Base-by-base conservation (phyloP, 257 asterid species). In the Henckelia pumila region DNA sequence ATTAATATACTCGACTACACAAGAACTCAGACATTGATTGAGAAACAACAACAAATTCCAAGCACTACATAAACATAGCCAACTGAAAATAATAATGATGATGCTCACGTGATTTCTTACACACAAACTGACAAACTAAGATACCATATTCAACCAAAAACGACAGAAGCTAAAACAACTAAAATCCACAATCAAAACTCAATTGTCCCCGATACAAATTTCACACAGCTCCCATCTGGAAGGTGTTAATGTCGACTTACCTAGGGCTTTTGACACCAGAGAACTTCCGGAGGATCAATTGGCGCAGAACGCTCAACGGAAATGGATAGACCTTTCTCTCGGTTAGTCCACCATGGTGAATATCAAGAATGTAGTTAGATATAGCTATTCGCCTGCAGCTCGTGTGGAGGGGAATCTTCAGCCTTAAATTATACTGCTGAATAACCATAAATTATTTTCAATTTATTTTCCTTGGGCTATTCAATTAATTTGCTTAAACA, bases 241-340 rank as follows among this genome's bases (percentile, higher is more conserved):
- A 16, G 55, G 23, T 62, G 57, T 56, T 22, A 21, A 25, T 7
- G 26, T 28, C 13, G 6, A 66, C 81, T 30, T 20, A 84, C 93
- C 88, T 82, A 86, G 91, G 92, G 81, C 21, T 81, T 82, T 63
- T 68, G 70, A 74, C 71, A 69, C 52, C 71, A 63, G 71, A 26
- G 44, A 75, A 67, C 67, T 33, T 44, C 26, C 50, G 73, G 32
- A 35, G 37, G 59, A 57, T 5, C 65, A 58, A 56, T 30, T 53
- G 49, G 49, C 56, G 68, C 28, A 70, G 28, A 14, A 16, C 29
- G 76, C 63, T 60, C 44, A 40, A 7, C 55, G 64, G 76, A 60
- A 55, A 86, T 56, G 22, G 77, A 26, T 32, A 59, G 32, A 63
- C 59, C 70, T 55, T 26, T 35, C 23, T 55, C 73, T 50, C 73